phyloP scores from a whole-genome alignment of 352 stramenopile genomes.

The Aphanomyces euteiches region DNA sequence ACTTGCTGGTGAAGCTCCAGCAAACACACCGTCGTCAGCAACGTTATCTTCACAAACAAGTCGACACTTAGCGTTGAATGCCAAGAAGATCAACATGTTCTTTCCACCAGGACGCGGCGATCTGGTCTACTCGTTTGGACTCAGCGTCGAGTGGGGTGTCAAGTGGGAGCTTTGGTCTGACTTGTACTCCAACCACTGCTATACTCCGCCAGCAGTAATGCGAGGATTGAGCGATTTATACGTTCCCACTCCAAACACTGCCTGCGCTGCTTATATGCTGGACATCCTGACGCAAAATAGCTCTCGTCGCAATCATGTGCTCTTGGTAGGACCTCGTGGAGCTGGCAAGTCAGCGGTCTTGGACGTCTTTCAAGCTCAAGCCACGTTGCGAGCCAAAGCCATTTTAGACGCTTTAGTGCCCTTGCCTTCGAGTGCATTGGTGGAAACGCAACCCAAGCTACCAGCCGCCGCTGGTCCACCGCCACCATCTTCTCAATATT shows the following conservation, averaged over 20 bases:
- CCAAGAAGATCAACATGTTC: slow-evolving; percentile 39
- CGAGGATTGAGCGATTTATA: slow-evolving; percentile 27
- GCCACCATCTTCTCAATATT: neutral
- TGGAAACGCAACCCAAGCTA: neutral
- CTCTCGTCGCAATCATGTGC: slow-evolving; percentile 36
- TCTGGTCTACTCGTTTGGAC: slow-evolving; percentile 58
- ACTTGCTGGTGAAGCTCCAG: slow-evolving; percentile 33
- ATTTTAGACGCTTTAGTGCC: neutral
- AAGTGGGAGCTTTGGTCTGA: slow-evolving; percentile 74
- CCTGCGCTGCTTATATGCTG: slow-evolving; percentile 43
- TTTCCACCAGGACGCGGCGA: slow-evolving; percentile 14
- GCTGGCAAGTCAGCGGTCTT: slow-evolving; percentile 46
- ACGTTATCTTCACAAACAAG: slow-evolving; percentile 3
- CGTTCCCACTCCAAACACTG: slow-evolving; percentile 42
- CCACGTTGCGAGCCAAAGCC: neutral
- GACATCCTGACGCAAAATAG: slow-evolving; percentile 44
- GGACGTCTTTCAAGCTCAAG: slow-evolving; percentile 20
- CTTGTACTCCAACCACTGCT: slow-evolving; percentile 50
- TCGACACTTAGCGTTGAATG: slow-evolving; percentile 4
- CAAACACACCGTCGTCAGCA: slow-evolving; percentile 1
- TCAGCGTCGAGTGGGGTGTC: slow-evolving; percentile 62
- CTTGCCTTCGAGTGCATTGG: neutral
- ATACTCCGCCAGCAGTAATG: slow-evolving; percentile 29
- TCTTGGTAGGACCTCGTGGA: slow-evolving; percentile 44
- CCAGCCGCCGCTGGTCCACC: neutral